Evolutionary conservation across 805 yeast species (phyloP), one percentile per base, ranked within the genome.

Genomic region (Starmerella apicola): DNA sequence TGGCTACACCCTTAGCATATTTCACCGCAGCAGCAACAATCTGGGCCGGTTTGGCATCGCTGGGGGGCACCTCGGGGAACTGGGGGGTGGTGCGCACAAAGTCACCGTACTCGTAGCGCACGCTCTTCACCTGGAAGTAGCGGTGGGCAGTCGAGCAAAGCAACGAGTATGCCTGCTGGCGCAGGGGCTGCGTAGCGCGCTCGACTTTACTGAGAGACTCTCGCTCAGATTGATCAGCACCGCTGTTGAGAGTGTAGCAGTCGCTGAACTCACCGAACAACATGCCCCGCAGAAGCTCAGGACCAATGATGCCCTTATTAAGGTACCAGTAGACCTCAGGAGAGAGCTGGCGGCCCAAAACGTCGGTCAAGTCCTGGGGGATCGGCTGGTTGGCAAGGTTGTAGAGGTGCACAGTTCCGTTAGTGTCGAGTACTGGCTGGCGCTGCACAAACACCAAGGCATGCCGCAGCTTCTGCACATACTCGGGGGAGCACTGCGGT

Each of bases 271-370:
- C 61, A 2, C 84, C 91, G 42, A 73, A 73, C 1, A 78, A 67
- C 16, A 86, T 65, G 0, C 84, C 72, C 46, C 78, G 80, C 31
- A 79, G 67, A 19, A 82, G 57, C 42, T 74, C 76, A 5, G 78
- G 61, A 6, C 77, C 72, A 10, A 80, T 62, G 19, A 86, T 56
- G 1, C 96, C 97, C 42, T 80, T 59, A 1, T 93, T 78, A 54
- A 74, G 74, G 58, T 84, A 91, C 56, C 78, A 85, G 53, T 74
- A 78, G 31, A 80, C 67, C 60, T 86, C 97, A 39, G 83, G 81
- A 2, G 96, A 93, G 37, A 91, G 65, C 54, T 86, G 72, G 57
- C 81, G 83, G 8, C 93, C 84, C 36, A 91, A 68, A 34, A 85
- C 71, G 34, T 78, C 85, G 56, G 82, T 91, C 10, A 82, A 64